Percentiles rank a stretch among this genome's conserved stretches.
Evolutionary conservation across 2,329 filamentous ascomycete species (phyloP).

Genomic region (Pseudogymnoascus sp.): DNA sequence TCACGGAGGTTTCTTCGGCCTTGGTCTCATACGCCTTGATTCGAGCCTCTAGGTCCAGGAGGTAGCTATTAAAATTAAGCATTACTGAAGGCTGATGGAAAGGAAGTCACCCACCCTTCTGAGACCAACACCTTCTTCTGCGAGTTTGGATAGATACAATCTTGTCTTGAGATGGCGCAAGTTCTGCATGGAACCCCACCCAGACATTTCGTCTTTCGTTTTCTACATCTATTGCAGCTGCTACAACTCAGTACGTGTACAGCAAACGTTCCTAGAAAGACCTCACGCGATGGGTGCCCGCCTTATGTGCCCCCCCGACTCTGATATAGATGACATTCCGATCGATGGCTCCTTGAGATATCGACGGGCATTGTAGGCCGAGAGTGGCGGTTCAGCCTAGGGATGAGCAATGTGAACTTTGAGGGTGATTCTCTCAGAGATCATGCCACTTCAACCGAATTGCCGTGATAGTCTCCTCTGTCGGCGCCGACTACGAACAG

Average conservation of each 20-base stretch:
- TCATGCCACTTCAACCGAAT: neutral
- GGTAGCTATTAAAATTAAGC: conserved; percentile 15
- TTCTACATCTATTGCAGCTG: conserved; percentile 21
- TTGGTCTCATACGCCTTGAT: conserved; percentile 16
- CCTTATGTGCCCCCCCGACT: neutral
- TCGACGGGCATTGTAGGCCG: conserved; percentile 5
- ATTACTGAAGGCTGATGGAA: neutral
- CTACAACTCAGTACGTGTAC: neutral
- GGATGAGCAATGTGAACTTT: neutral
- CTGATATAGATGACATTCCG: neutral
- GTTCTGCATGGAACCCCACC: conserved; percentile 17
- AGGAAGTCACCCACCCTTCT: conserved; percentile 14
- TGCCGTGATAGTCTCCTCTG: neutral
- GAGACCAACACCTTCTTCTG: conserved; percentile 18
- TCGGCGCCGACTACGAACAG: neutral
- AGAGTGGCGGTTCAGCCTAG: neutral
- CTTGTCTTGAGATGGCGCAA: conserved; percentile 13
- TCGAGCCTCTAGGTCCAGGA: conserved; percentile 16
- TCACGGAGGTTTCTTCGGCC: conserved; percentile 5
- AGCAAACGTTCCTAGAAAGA: neutral
- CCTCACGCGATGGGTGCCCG: conserved; percentile 1
- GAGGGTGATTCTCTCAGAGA: neutral
- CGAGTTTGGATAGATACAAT: conserved; percentile 18
- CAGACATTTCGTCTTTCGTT: conserved; percentile 20
- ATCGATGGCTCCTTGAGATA: conserved; percentile 6